These are phyloP conservation scores for Talaromyces piceae DNA, from an alignment of 2,329 filamentous ascomycete genomes.

Conservation along the genomic window DNA sequence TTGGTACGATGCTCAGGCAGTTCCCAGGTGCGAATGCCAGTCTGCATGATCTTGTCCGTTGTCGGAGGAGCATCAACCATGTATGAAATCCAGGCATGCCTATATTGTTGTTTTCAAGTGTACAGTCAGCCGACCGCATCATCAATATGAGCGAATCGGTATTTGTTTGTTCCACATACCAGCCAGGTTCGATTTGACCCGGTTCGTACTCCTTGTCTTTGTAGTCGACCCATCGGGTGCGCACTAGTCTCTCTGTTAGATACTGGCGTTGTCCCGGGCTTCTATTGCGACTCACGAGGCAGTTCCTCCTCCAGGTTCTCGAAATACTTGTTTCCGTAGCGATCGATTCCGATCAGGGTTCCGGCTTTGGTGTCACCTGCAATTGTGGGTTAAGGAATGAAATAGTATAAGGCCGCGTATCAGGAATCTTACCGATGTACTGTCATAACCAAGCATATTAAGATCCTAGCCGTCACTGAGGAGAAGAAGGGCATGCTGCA, in stretches of 20 bases:
- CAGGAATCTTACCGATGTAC: slow-evolving; percentile 35
- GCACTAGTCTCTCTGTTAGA: slow-evolving; percentile 49
- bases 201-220: slow-evolving; percentile 63
- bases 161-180: slow-evolving; percentile 40
- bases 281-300: slow-evolving; percentile 55
- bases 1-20: slow-evolving; percentile 64
- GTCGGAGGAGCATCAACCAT: slow-evolving; percentile 78
- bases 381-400: slow-evolving; percentile 9
- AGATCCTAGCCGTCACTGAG: not conserved
- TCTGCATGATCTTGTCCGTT: slow-evolving; percentile 63
- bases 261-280: not conserved
- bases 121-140: not conserved
- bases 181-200: slow-evolving; percentile 81
- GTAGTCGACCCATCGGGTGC: slow-evolving; percentile 97
- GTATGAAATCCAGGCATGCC: slow-evolving; percentile 97
- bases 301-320: slow-evolving; percentile 89
- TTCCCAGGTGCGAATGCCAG: slow-evolving; percentile 68
- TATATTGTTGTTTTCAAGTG: slow-evolving; percentile 21
- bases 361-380: slow-evolving; percentile 95
- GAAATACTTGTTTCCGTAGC: slow-evolving; percentile 94
- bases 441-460: slow-evolving; percentile 16
- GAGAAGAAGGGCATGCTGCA: slow-evolving; percentile 4
- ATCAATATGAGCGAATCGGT: not conserved
- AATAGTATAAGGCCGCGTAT: not conserved
- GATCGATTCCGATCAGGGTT: slow-evolving; percentile 73